Evolutionary conservation across 2,329 filamentous ascomycete genomes (phyloP), one percentile per base, ranked within the genome.

Genomic region (Aspergillus sergii): DNA sequence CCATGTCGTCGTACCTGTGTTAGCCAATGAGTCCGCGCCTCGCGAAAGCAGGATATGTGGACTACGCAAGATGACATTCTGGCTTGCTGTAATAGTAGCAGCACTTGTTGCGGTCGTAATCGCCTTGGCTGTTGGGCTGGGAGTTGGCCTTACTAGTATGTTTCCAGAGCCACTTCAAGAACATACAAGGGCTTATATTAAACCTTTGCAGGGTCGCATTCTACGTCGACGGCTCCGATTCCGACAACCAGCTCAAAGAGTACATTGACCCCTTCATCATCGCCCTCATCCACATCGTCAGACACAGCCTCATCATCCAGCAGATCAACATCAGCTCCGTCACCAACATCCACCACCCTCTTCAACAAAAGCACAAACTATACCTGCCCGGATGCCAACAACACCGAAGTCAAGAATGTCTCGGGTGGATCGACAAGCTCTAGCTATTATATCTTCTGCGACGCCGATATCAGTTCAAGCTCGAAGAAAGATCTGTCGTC

Each of bases 401-500:
- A 59, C 34, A 59, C 57, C 9, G 57, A 59, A 21, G 16, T 59
- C 4, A 34, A 21, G 10, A 30, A 50, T 30, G 46, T 50, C 16
- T 28, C 46, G 1, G 23, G 45, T 12, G 23, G 45, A 28, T 48
- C 45, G 9, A 14, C 8, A 50, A 30, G 1, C 3, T 50, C 46
- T 4, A 53, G 23, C 23, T 59, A 59, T 41, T 26, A 30, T 34
- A 28, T 59, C n/a, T 59, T 59, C 46, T 59, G 57, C 23, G 34
- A 53, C 11, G 57, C 57, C 4, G 57, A 59, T 28, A 59, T 59
- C 28, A 46, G 50, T 21, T 32, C 57, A 19, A 32, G 21, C 12
- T 28, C 39, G 30, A 59, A 59, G 23, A 59, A 59, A 53, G 34
- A 53, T 28, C 14, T 59, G 7, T 32, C 57, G 32, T 59, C 57